Evolutionary conservation across 169 alveolate species (phyloP).

Genomic region (Plasmodium yoelii): DNA sequence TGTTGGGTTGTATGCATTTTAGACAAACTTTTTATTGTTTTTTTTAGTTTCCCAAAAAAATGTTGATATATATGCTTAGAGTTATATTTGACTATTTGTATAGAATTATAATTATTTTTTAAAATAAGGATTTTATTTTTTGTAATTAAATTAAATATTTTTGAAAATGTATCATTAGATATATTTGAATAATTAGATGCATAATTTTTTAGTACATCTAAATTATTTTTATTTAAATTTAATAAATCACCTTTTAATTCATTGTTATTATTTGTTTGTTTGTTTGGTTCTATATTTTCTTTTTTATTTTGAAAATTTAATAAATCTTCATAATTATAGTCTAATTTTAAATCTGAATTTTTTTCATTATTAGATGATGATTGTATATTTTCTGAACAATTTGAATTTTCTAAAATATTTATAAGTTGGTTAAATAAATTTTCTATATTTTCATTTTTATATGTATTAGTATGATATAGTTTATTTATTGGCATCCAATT

Average conservation of each 20-base stretch:
- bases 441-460: conserved; percentile 18
- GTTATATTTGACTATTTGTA: conserved; percentile 14
- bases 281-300: neutral
- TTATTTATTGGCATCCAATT: conserved; percentile 63
- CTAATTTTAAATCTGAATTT: neutral
- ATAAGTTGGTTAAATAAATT: conserved; percentile 5
- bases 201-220: conserved; percentile 21
- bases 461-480: conserved; percentile 22
- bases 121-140: conserved; percentile 36
- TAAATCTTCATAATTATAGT: neutral
- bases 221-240: conserved; percentile 25
- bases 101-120: conserved; percentile 28
- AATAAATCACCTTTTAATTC: neutral
- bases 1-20: no score
- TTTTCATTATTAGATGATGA: neutral
- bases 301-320: neutral
- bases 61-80: neutral
- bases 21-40: no score
- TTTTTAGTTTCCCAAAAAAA: conserved; percentile 8
- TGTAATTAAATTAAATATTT: conserved; percentile 21
- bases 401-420: conserved; percentile 30
- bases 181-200: conserved; percentile 17
- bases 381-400: neutral
- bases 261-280: neutral
- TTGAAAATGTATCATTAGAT: conserved; percentile 14